Base-by-base conservation (phyloP, 768 basidiomycete genomes). In the Suillus subaureus region DNA sequence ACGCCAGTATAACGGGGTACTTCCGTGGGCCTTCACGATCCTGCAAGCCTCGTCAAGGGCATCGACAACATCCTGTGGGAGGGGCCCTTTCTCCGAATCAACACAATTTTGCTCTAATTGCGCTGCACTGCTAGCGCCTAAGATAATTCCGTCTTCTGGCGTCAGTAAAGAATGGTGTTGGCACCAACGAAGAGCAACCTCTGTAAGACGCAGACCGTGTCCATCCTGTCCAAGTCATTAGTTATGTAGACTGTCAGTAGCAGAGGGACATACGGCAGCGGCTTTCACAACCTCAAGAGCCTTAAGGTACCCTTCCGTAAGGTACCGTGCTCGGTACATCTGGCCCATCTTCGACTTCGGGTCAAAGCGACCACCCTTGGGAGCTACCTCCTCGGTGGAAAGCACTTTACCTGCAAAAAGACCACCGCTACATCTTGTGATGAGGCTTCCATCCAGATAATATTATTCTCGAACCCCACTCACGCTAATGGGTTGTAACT, bases 181-280 rank as follows among this genome's bases (percentile, higher is more conserved):
- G 61, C 83, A 78, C 88, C 88, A 89, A n/a, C 88, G 79, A 56
- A 88, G 75, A 1, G 87, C 85, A 4, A 87, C 79, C 73, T 89
- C 86, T 3, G 82, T 78, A 64, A 87, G 74, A 0, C 82, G 80
- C 4, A 89, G 71, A 51, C 74, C 67, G 66, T 87, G 77, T 58
- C 80, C 82, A 42, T 80, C 81, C 82, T 82, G 62, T 13, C 42
- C 3, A 31, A 28, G 31, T 35, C 52, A 28, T 64, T 12, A 39
- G 43, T 43, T 31, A 9, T 54, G 26, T 51, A 57, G 60, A 45
- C 51, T 65, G 5, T 21, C 31, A 18, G n/a, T 18, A 33, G 57
- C 4, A 49, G 51, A 2, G 26, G 18, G 43, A 69, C 82, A 12
- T 69, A 85, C 84, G 9, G 80, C 80, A 28, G 81, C 74, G 15